Conservation (phyloP, 2,329 filamentous ascomycete genomes). For the Fusarium odoratissimum region DNA sequence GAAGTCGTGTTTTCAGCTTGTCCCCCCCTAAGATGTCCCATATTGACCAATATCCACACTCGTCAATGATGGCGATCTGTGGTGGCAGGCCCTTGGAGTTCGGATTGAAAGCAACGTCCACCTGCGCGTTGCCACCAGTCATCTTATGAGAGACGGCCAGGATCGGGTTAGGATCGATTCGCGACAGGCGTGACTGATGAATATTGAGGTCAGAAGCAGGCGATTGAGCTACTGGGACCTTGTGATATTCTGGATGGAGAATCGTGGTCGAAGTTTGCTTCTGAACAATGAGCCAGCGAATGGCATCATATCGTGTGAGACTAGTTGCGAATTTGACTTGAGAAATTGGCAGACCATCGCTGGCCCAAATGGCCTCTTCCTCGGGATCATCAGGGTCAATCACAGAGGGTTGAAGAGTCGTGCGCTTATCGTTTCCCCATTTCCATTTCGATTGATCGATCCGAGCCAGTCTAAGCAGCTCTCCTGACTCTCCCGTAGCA, state of each 20-base stretch:
- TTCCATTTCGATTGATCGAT: constrained; percentile 63
- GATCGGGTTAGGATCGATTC: constrained; percentile 67
- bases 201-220: constrained; percentile 3
- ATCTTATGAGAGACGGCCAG: constrained; percentile 62
- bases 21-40: constrained; percentile 67
- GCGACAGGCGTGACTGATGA: constrained; percentile 55
- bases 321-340: constrained; percentile 63
- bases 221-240: constrained; percentile 48
- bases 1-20: constrained; percentile 51
- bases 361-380: constrained; percentile 65
- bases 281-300: constrained; percentile 66
- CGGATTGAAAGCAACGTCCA: constrained; percentile 74
- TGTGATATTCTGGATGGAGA: constrained; percentile 62
- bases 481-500: constrained; percentile 67
- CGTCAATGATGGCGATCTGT: constrained; percentile 75
- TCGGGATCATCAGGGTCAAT: constrained; percentile 57
- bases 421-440: constrained; percentile 62
- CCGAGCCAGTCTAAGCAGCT: constrained; percentile 66
- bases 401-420: constrained; percentile 60
- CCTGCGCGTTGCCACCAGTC: constrained; percentile 67
- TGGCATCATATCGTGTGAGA: constrained; percentile 49
- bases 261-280: constrained; percentile 63
- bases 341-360: constrained; percentile 61
- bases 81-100: constrained; percentile 59
- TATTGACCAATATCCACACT: constrained; percentile 73